Evolutionary conservation across 768 basidiomycete genomes (phyloP).

Genomic region (Cystofilobasidium macerans): DNA sequence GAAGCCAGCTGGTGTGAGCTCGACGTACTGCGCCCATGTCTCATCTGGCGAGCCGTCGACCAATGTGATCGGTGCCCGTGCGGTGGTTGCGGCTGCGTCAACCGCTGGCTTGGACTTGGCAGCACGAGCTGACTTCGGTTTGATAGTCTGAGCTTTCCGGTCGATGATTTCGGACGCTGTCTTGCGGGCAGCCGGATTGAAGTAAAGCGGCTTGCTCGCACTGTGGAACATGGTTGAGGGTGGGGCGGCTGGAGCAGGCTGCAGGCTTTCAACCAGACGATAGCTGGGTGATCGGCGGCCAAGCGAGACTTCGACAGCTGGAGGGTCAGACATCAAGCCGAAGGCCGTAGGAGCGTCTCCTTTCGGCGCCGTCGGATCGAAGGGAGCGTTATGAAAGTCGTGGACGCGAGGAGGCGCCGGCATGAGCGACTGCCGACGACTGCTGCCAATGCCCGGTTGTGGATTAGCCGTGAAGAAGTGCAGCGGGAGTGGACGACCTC

Average conservation of each 20-base stretch:
- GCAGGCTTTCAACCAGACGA: background rate
- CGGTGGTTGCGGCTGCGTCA: too few species aligned
- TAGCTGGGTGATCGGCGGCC: background rate
- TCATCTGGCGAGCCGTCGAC: background rate
- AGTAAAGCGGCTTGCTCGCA: background rate
- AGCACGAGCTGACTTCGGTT: too few species aligned
- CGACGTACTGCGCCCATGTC: constrained; percentile 4
- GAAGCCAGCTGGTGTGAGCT: background rate
- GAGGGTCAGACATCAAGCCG: too few species aligned
- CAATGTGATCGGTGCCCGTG: background rate
- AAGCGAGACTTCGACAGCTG: too few species aligned
- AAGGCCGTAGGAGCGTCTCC: background rate
- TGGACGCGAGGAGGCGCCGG: background rate
- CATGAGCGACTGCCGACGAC: background rate
- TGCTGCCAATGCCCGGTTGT: too few species aligned
- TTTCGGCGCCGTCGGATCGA: background rate
- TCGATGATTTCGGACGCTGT: background rate
- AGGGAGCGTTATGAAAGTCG: background rate
- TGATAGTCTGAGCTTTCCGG: too few species aligned
- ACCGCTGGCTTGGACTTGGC: too few species aligned
- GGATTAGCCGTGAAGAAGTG: too few species aligned
- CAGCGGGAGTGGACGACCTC: too few species aligned
- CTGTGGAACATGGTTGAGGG: background rate
- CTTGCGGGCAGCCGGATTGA: background rate
- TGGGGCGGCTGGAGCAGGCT: background rate